Percentiles rank a stretch among this genome's conserved stretches.
Conservation (phyloP, 2,329 filamentous ascomycete genomes). For the Penicillium sp. region DNA sequence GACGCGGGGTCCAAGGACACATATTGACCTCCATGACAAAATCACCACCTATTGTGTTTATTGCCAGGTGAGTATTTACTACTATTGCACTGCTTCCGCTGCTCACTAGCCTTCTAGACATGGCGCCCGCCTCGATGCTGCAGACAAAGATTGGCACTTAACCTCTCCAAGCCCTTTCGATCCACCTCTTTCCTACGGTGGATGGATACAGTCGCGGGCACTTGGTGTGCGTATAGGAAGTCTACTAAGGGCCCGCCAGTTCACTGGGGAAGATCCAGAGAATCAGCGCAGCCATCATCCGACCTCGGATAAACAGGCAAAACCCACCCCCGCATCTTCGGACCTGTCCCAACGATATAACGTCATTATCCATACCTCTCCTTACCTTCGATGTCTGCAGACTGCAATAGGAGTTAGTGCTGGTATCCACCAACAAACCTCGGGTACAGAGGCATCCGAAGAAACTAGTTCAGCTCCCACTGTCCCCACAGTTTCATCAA, state of each 20-base stretch:
- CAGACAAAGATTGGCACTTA: constrained; percentile 92
- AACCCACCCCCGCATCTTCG: constrained; percentile 12
- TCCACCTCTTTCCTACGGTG: constrained; percentile 88
- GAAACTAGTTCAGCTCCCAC: constrained; percentile 1
- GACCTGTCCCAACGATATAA: constrained; percentile 43
- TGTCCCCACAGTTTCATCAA: not conserved
- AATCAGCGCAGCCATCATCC: constrained; percentile 1
- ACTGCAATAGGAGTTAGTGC: constrained; percentile 85
- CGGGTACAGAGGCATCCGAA: constrained; percentile 19
- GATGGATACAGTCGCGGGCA: constrained; percentile 81
- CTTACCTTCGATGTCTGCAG: constrained; percentile 88
- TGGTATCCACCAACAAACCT: constrained; percentile 61
- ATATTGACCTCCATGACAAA: constrained; percentile 33
- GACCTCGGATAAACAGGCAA: constrained; percentile 10
- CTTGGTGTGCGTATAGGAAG: constrained; percentile 81
- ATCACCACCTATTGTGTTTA: constrained; percentile 43
- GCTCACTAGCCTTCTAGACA: constrained; percentile 62
- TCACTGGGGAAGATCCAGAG: constrained; percentile 13
- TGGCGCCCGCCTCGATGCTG: constrained; percentile 88
- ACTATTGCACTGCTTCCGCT: not conserved
- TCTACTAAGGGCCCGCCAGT: constrained; percentile 56
- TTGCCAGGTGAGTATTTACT: constrained; percentile 37
- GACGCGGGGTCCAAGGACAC: not conserved
- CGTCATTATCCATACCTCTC: constrained; percentile 87
- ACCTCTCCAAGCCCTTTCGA: constrained; percentile 93